Evolutionary conservation across 345 rosid species (phyloP), one percentile per base, ranked within the genome.

Genomic region (Pistacia atlantica): DNA sequence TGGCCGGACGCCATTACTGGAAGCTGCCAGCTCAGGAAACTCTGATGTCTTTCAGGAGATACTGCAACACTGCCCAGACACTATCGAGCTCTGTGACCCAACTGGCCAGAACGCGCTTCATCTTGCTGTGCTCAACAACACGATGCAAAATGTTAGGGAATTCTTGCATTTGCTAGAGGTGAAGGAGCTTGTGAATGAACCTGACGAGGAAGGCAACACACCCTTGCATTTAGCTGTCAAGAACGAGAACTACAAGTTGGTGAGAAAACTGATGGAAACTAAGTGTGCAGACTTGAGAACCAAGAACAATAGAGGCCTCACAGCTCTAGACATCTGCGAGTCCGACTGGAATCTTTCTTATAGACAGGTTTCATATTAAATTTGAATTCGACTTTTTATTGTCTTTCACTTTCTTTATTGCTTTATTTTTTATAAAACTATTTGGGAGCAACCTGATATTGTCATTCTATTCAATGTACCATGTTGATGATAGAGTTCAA

Each of bases 151-250:
- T 37, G 48, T 64, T 3, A 37, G 67, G 49, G 67, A 16, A 18
- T 35, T 64, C 67, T 37, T 37, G 48, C 17, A 17, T 6, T 14
- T 64, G 48, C 67, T 46, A 4, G 48, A 35, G n/a, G 37, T 64
- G 49, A 64, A 35, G 48, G 67, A n/a, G 20, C 67, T 64, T 17
- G 48, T 64, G 22, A 64, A 37, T 64, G 67, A 37, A 64, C 67
- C 48, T 5, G 67, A 35, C 67, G 22, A 35, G 1, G 67, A 64
- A 16, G 48, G 48, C 20, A 35, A 37, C 20, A 64, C 48, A 0
- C 22, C 46, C 1, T 16, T 64, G 48, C 48, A 64, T 37, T 10
- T 37, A 35, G 67, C 67, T 16, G 7, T 37, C 48, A 17, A 37
- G 67, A 16, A 37, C 22, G 18, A 64, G 18, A 64, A 64, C 49